Evolutionary conservation across 768 basidiomycete genomes (phyloP).

Genomic region (Pleurotus ostreatus): DNA sequence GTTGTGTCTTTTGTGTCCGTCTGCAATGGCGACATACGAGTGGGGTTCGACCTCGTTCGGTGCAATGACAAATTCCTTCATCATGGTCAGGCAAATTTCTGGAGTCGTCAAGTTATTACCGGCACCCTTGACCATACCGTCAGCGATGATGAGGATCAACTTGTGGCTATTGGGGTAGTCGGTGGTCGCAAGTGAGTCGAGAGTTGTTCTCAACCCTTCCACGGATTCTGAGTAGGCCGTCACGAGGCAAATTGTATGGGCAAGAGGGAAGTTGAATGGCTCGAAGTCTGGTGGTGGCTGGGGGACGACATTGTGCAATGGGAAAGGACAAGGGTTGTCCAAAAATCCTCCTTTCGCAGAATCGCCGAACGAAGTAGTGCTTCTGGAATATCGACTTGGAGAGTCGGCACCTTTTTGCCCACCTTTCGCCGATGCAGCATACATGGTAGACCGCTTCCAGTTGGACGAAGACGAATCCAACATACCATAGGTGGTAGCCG

Average conservation of each 20-base stretch:
- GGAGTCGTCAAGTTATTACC: slow-evolving; percentile 89
- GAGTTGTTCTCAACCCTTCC: slow-evolving; percentile 92
- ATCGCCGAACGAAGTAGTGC: slow-evolving; percentile 72
- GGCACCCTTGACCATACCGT: slow-evolving; percentile 97
- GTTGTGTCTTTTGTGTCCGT: slow-evolving; percentile 99
- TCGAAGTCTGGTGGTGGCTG: slow-evolving; percentile 90
- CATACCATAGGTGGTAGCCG: slow-evolving; percentile 63
- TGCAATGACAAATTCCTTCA: slow-evolving; percentile 87
- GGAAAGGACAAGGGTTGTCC: slow-evolving; percentile 88
- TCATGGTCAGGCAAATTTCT: slow-evolving; percentile 92
- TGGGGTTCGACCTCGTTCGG: slow-evolving; percentile 86
- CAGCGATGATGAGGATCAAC: slow-evolving; percentile 90
- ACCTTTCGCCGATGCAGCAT: slow-evolving; percentile 39
- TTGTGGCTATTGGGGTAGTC: slow-evolving; percentile 99
- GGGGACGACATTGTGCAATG: slow-evolving; percentile 82
- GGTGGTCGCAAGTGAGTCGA: slow-evolving; percentile 97
- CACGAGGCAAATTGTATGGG: slow-evolving; percentile 91
- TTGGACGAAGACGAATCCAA: slow-evolving; percentile 50
- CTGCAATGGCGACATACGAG: slow-evolving; percentile 97
- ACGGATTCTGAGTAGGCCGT: slow-evolving; percentile 98
- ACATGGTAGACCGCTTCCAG: slow-evolving; percentile 58
- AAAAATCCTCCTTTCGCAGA: slow-evolving; percentile 42
- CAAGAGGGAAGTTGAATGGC: slow-evolving; percentile 94
- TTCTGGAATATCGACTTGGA: slow-evolving; percentile 70
- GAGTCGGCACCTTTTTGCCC: slow-evolving; percentile 60